Evolutionary conservation across 2,329 filamentous ascomycete genomes (phyloP), one percentile per base, ranked within the genome.

Genomic region (Xylariaceae sp.): DNA sequence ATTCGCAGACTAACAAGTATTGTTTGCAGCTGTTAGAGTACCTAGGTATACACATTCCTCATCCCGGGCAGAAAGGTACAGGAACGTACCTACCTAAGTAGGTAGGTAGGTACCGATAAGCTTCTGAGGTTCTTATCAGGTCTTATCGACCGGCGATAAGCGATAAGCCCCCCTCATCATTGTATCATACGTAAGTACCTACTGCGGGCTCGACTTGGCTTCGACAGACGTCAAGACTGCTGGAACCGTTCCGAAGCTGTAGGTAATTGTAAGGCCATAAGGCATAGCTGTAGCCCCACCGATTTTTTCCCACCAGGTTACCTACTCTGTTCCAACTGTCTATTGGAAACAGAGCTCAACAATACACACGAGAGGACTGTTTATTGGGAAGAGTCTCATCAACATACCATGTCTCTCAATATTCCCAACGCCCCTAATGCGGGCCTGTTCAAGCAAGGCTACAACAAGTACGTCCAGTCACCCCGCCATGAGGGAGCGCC

Each of bases 351-450:
- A 48, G 35, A 51, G 13, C 51, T 18, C 58, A 51, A 59, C 35
- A 48, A 34, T 17, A 34, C 6, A 42, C 44, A 35, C 48, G 15
- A 55, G 35, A 5, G 37, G 51, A 44, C 35, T 34, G 42, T 34
- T 8, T 45, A 42, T 10, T 9, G 44, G 45, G 50, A 9, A 23
- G 42, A 56, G 9, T 6, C 42, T 48, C 34, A 49, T 54, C 62
- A 60, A 67, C 70, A 97, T 99, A 60, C 67, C 70, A 97, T 99
- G 94, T 99, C 94, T 78, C 86, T 99, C 74, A 90, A 92, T 74
- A 95, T 99, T 74, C 94, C 94, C 65, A 90, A 87, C 76, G 93
- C 94, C 70, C 94, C 94, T 64, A 96, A 97, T 76, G 83, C 89
- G 72, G 89, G 89, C 75, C 85, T 97, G 47, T 97, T 99, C 84